These are phyloP conservation scores for Punctularia strigosozonata DNA, from an alignment of 768 basidiomycete species.

Conservation along the genomic window DNA sequence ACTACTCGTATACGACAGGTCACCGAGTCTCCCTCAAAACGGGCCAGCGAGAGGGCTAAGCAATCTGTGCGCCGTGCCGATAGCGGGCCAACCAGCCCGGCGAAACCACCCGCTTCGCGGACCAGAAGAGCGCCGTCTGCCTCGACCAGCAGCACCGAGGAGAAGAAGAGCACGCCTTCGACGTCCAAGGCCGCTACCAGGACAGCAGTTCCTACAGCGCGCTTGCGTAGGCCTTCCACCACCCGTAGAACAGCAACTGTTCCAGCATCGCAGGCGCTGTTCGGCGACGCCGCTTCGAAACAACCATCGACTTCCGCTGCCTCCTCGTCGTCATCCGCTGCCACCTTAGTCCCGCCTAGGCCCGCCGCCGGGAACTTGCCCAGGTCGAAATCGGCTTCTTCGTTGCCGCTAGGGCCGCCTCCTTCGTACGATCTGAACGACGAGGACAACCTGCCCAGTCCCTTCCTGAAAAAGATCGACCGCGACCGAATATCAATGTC, in stretches of 20 bases:
- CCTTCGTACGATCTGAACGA: slow-evolving; percentile 60
- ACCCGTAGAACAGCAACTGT: no score
- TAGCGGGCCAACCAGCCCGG: slow-evolving; percentile 16
- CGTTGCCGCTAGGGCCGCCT: no score
- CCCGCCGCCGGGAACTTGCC: slow-evolving; percentile 5
- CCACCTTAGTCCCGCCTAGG: neutral
- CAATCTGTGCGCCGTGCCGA: no score
- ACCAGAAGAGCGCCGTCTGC: no score
- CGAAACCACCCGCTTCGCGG: neutral
- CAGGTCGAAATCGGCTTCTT: neutral
- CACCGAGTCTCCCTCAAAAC: slow-evolving; percentile 35
- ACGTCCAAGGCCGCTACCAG: no score
- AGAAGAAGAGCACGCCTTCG: no score
- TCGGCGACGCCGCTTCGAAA: neutral
- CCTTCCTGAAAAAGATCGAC: slow-evolving; percentile 57
- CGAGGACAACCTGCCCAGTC: slow-evolving; percentile 79
- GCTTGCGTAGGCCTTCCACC: neutral
- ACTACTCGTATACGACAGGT: slow-evolving; percentile 24
- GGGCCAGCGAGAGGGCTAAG: no score
- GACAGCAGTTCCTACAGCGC: neutral
- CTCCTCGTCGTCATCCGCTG: neutral
- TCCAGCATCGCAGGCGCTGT: neutral
- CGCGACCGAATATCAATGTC: slow-evolving; percentile 18
- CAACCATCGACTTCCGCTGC: neutral
- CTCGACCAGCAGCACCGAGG: no score